Evolutionary conservation across 1,284 basidiomycete genomes (phyloP).

Genomic region (Microbotryum intermedium): DNA sequence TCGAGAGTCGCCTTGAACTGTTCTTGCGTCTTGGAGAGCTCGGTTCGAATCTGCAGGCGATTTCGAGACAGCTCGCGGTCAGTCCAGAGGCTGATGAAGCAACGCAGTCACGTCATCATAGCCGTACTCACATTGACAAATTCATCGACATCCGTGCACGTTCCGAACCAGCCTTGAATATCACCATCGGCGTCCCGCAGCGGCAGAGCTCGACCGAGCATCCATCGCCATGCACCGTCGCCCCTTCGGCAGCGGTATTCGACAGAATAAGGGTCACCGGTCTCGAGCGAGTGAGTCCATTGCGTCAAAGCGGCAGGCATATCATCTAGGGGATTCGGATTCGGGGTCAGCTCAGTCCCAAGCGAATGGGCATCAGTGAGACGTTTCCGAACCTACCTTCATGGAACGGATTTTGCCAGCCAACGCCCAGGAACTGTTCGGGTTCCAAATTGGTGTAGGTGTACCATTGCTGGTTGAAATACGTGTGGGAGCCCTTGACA

Average conservation of each 20-base stretch:
- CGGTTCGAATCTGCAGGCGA: conserved; percentile 9
- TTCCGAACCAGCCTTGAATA: conserved; percentile 38
- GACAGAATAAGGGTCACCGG: conserved; percentile 38
- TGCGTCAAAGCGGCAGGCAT: conserved; percentile 34
- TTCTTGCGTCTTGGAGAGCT: conserved; percentile 24
- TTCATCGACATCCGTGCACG: conserved; percentile 28
- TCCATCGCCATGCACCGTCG: conserved; percentile 37
- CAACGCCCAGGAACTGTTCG: conserved; percentile 33
- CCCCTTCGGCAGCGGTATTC: conserved; percentile 37
- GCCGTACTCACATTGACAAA: conserved; percentile 11
- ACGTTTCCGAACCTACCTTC: conserved; percentile 3
- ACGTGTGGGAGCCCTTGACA: conserved; percentile 34
- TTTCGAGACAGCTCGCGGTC: background rate
- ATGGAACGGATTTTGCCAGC: conserved; percentile 39
- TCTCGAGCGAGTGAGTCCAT: conserved; percentile 38
- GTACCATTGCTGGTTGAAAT: conserved; percentile 33
- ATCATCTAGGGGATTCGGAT: conserved; percentile 30
- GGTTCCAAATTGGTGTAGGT: conserved; percentile 37
- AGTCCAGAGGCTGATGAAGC: background rate
- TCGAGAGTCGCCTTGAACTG: conserved; percentile 25
- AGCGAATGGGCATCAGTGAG: background rate
- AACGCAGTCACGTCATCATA: background rate
- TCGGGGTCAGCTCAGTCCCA: too few species aligned
- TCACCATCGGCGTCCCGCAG: conserved; percentile 33
- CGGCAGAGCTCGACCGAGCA: conserved; percentile 36